Conservation (phyloP, 768 basidiomycete genomes). For the Stropharia rugosoannulata region DNA sequence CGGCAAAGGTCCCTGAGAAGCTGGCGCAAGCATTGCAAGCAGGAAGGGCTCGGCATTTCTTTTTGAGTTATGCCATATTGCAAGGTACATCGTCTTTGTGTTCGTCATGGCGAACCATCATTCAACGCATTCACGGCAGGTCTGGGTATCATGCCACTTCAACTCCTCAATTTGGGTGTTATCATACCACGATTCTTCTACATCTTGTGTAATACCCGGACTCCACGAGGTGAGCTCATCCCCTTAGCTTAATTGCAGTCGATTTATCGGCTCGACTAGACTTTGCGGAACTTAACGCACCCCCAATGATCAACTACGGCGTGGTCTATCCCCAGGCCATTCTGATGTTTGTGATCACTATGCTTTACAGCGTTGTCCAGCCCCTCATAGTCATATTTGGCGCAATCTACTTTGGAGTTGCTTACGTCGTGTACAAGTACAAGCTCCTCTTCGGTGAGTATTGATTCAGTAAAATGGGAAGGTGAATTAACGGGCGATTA, state of each 20-base stretch:
- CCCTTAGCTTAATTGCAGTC: neutral
- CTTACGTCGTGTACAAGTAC: slow-evolving; percentile 98
- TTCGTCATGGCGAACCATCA: slow-evolving; percentile 3
- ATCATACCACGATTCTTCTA: slow-evolving; percentile 77
- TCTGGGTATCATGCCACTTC: slow-evolving; percentile 92
- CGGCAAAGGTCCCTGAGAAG: slow-evolving; percentile 92
- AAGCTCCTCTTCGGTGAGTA: slow-evolving; percentile 88
- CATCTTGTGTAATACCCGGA: slow-evolving; percentile 78
- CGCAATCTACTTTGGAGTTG: slow-evolving; percentile 93
- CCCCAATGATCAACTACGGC: slow-evolving; percentile 98
- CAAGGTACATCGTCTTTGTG: slow-evolving; percentile 52
- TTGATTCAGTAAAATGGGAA: neutral
- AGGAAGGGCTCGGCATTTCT: slow-evolving; percentile 82
- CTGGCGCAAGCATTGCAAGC: slow-evolving; percentile 81
- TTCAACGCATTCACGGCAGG: slow-evolving; percentile 38
- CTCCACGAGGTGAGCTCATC: slow-evolving; percentile 73
- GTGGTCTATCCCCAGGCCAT: slow-evolving; percentile 97
- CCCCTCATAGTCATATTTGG: slow-evolving; percentile 95
- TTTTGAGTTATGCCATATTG: slow-evolving; percentile 80
- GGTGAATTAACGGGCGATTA: neutral
- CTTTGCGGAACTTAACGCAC: slow-evolving; percentile 94
- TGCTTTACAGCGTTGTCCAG: slow-evolving; percentile 94
- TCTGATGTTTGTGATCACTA: slow-evolving; percentile 91
- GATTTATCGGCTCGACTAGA: slow-evolving; percentile 45
- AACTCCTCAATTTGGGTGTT: slow-evolving; percentile 89